Conservation (phyloP, 2,329 filamentous ascomycete species). For the Cytospora piceae region DNA sequence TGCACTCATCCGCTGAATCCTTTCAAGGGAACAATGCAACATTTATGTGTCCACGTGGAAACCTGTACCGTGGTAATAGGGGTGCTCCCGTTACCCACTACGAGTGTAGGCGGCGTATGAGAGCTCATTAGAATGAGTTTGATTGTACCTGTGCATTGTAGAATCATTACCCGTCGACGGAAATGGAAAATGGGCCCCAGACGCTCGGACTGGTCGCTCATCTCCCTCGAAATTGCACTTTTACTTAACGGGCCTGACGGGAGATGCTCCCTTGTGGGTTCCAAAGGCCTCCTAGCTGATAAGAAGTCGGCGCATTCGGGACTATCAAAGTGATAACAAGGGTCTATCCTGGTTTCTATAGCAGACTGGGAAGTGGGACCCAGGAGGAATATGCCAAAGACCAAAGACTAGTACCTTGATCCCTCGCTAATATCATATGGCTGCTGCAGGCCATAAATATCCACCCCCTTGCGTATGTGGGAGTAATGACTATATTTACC, state of each 20-base stretch:
- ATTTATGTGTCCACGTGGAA: conserved; percentile 14
- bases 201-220: conserved; percentile 19
- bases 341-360: not conserved
- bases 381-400: not conserved
- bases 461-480: not conserved
- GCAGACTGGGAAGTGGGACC: not conserved
- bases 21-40: conserved; percentile 2
- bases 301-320: not conserved
- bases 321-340: not conserved
- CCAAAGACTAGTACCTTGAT: not conserved
- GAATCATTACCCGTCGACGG: conserved; percentile 9
- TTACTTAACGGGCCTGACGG: not conserved
- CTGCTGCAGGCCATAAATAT: not conserved
- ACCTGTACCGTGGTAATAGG: conserved; percentile 2
- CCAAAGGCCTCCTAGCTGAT: not conserved
- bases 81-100: conserved; percentile 4
- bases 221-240: conserved; percentile 21
- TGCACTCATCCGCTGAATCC: not conserved
- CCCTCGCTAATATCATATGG: not conserved
- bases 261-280: conserved; percentile 18
- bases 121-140: conserved; percentile 14
- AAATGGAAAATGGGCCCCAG: conserved; percentile 21
- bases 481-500: not conserved
- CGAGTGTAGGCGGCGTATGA: conserved; percentile 7
- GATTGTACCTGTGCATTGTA: conserved; percentile 22